Evolutionary conservation across 2,329 filamentous ascomycete genomes (phyloP), one percentile per base, ranked within the genome.

Genomic region (Paraconiothyrium brasiliense): DNA sequence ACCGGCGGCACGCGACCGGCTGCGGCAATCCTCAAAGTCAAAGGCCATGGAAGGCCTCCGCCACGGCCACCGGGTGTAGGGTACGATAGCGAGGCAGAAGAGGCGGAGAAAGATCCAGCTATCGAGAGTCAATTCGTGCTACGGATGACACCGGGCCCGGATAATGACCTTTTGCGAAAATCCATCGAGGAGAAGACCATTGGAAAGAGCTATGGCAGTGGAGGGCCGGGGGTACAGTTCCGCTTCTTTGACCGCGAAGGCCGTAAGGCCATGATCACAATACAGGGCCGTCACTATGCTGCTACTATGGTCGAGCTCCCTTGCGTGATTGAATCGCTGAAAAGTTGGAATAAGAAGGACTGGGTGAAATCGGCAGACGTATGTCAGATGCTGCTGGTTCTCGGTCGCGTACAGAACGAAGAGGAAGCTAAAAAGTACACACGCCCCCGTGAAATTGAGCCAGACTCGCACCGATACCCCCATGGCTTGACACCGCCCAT

Each of bases 1-100:
- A 58, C 60, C 6, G 59, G 62, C 27, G 62, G 57, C 20, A 24
- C 14, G 14, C 60, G 70, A 55, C 60, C 70, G 34, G 60, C 65
- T 14, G 71, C 73, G 1, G 70, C 67, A 8, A 65, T 76, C n/a
- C 61, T 77, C 24, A 77, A 77, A 61, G 66, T 78, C 63, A 78
- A 77, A 54, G 73, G 75, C 22, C 65, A 66, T 0, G 76, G 76
- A 6, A 77, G 73, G 58, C 70, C 73, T 2, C 76, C 76, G 1
- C 47, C 59, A 11, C 61, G 92, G 65, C 89, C 89, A 5, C 86
- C 88, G 1, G 95, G 95, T 55, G 93, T 97, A 59, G 95, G 94
- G 8, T 99, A 98, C 79, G 95, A 99, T 76, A 97, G 94, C 3
- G 95, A 98, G 78, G 93, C 94, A 13, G 95, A 93, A 58, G 95